Base-by-base conservation (phyloP, 2,329 filamentous ascomycete species). In the Colletotrichum musicola region DNA sequence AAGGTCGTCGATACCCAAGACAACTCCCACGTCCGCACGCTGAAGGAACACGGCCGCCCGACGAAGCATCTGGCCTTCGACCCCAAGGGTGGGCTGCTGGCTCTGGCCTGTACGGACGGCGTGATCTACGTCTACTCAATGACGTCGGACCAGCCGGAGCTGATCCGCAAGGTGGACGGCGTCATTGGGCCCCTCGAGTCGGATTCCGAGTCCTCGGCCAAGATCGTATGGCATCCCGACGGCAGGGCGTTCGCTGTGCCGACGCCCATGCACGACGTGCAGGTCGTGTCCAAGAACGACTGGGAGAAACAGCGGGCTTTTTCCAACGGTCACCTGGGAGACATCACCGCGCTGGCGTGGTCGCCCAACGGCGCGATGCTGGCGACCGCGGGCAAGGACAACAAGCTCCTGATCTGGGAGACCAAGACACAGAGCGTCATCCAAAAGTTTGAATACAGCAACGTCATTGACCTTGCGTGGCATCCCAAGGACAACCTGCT, bases 11-110 rank as follows among this genome's bases (percentile, higher is more conserved):
- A 92, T 74, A 92, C 92, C 38, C 85, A 90, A 54, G 93, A 98
- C 77, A 95, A 92, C 78, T 90, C 86, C 22, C 87, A 89, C 72
- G 88, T 97, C 57, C 90, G 92, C 74, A 91, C 92, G 72, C 86
- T 99, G 9, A 90, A 93, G 71, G 94, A 97, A 60, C 95, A 98
- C 77, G 86, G 87, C 50, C 93, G 93, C 74, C 90, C 94, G n/a
- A 90, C 92, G n/a, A 97, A 97, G 77, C 94, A 98, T 76, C 86
- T 98, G 44, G 89, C 93, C 14, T 97, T 97, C 80, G 94, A 98
- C 73, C 90, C 92, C 4, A 92, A 88, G 67, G 94, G 93, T 47
- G 88, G 89, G 58, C 89, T 91, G 65, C 84, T 97, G 4, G 87
- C 95, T 0, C 87, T 97, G 0, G 97, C 96, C 0, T 95, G 94